Base-by-base conservation (phyloP, 768 basidiomycete species). In the Cystobasidium onofrii region DNA sequence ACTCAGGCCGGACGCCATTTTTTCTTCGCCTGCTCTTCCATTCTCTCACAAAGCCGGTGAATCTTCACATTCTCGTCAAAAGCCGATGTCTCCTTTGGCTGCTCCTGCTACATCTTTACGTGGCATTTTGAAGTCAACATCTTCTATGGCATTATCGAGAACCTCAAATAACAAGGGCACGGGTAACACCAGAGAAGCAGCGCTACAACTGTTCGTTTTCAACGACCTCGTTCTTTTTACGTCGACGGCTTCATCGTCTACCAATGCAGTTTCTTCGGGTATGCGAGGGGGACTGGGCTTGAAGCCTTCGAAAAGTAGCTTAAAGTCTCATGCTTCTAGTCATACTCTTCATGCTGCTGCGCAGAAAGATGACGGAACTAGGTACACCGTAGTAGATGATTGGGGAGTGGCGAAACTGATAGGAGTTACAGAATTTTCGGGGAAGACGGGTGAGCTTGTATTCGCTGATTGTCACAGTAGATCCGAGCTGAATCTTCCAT, bases 181-280 rank as follows among this genome's bases (percentile, higher is more conserved):
- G 12, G 62, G n/a, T n/a, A 64, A n/a, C 13, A 29, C 73, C 41
- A 78, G 75, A 61, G 77, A 76, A 46, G 43, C 73, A 23, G 18
- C 64, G n/a, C 64, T 78, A n/a, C 83, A 83, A 61, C 82, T 80
- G 18, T 83, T 86, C 70, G 84, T 89, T 17, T 90, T 91, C 80
- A 86, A 86, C 20, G 90, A 92, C 79, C 72, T 91, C 36, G 79
- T 90, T 61, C 76, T 91, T n/a, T 79, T 91, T 33, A 85, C 86
- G 20, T 81, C 81, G 27, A 81, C 83, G n/a, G 75, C 7, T 43
- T 9, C 41, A 43, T 43, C 41, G 41, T n/a, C n/a, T n/a, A 43
- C 41, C 9, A 18, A 18, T 18, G 7, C 18, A 18, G 41, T 43
- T 9, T 18, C 41, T 43, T 7, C 41, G 7, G 41, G 61, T 39